Percentiles rank a stretch among this genome's conserved stretches.
Evolutionary conservation across 352 stramenopile species (phyloP).

Genomic region (Thraustochytrium sp.): DNA sequence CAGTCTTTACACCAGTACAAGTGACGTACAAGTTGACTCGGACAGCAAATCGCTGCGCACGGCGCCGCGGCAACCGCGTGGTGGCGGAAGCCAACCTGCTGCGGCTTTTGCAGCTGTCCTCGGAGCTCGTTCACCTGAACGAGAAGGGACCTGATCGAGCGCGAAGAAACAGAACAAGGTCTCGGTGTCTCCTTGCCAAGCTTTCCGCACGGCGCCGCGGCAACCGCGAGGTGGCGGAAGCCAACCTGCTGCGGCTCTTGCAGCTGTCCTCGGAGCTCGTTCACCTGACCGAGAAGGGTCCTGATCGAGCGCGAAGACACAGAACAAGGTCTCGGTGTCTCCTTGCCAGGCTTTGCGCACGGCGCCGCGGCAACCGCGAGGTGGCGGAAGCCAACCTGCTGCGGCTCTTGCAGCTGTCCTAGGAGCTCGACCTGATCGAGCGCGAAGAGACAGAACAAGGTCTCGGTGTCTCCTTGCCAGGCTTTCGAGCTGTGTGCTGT

Average conservation of each 20-base stretch:
- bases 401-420: neutral
- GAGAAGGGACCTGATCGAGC: neutral
- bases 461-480: no score
- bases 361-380: no score
- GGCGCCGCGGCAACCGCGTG: no score
- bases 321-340: no score
- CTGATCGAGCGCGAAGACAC: slow-evolving; percentile 3
- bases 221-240: neutral
- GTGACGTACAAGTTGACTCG: no score
- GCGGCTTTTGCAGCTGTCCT: neutral
- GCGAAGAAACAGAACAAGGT: slow-evolving; percentile 33
- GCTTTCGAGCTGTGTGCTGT: no score
- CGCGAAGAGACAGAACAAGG: slow-evolving; percentile 32
- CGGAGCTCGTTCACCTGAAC: neutral
- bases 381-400: slow-evolving; percentile 1
- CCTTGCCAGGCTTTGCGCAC: no score
- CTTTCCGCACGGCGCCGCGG: no score
- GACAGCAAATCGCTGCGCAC: no score
- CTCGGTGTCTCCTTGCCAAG: no score
- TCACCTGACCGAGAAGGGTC: neutral
- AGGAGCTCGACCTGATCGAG: neutral
- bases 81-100: slow-evolving; percentile 1
- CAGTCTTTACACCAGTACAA: no score
- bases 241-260: slow-evolving; percentile 12
- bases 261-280: neutral